Base-by-base conservation (phyloP, 1,139 yeast species). In the Lodderomyces pseudojiufengensis region DNA sequence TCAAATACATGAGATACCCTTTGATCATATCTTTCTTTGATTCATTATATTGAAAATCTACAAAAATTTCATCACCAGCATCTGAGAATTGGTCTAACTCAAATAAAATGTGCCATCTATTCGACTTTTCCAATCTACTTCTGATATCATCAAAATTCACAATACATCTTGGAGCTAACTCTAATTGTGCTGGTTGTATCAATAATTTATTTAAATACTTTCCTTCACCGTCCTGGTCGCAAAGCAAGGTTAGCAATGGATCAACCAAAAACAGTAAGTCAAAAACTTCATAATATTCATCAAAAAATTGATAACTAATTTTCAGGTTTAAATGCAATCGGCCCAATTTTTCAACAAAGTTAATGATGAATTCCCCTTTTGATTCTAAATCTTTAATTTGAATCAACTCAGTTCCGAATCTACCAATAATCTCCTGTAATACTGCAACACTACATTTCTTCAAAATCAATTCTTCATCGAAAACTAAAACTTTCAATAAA, bases 371-470 rank as follows among this genome's bases (percentile, higher is more conserved):
- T 16, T 48, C 46, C 3, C 74, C 72, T n/a, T 57, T 49, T 5
- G 43, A 40, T 1, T 46, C 47, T 6, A 26, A 33, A 16, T 49
- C 49, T 5, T 43, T 40, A 10, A 48, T 42, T 14, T 44, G 43
- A 3, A 55, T 38, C 1, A 50, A 24, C 2, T 35, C 23, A 10
- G 42, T 52, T 0, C 85, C 85, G 51, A 79, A 80, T 29, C 97
- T 63, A 0, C 97, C 97, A 3, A 86, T 56, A 8, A 84, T 70
- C 50, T 90, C 97, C 53, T 90, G 97, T 3, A 87, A 51, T 0
- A 95, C 94, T 0, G 97, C 95, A 9, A 87, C 68, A 0, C 90
- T 83, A 23, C 97, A 92, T 39, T 95, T 67, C 40, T 96, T 66
- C 10, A 88, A 75, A 39, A 80, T 70, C 21, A 86, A 64, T 37